These are phyloP conservation scores for button mushroom (Agaricus bisporus) DNA, from an alignment of 768 basidiomycete species.

Conservation along the genomic window DNA sequence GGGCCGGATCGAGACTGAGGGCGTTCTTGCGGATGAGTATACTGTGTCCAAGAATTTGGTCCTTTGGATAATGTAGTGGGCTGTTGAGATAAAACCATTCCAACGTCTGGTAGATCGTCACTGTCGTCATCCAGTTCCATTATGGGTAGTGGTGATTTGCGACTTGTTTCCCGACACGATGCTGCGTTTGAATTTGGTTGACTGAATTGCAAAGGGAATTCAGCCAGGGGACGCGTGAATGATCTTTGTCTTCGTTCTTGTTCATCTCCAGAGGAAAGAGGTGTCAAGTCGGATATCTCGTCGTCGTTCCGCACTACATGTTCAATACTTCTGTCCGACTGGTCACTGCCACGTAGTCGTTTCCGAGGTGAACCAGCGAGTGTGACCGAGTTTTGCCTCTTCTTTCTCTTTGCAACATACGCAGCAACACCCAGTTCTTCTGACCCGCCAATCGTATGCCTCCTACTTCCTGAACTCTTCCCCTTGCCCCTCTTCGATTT, in stretches of 20 bases:
- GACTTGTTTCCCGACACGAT: background rate
- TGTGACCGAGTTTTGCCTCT: background rate
- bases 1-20: background rate
- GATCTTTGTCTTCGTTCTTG: background rate
- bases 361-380: background rate
- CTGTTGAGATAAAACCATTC: conserved; percentile 15
- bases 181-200: background rate
- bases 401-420: background rate
- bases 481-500: background rate
- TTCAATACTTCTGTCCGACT: background rate
- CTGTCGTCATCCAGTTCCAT: conserved; percentile 5
- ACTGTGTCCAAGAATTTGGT: background rate
- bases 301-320: background rate
- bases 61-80: background rate
- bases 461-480: background rate
- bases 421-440: background rate
- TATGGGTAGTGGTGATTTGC: background rate
- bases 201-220: background rate
- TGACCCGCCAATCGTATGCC: background rate
- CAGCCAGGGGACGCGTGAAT: background rate
- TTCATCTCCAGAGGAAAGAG: conserved; percentile 1
- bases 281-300: conserved; percentile 7
- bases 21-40: background rate
- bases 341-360: background rate
- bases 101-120: conserved; percentile 43